Percentiles rank a stretch among this genome's conserved stretches.
phyloP scores from a whole-genome alignment of 2,329 filamentous ascomycete genomes.

The Fusarium solani-melongenae region DNA sequence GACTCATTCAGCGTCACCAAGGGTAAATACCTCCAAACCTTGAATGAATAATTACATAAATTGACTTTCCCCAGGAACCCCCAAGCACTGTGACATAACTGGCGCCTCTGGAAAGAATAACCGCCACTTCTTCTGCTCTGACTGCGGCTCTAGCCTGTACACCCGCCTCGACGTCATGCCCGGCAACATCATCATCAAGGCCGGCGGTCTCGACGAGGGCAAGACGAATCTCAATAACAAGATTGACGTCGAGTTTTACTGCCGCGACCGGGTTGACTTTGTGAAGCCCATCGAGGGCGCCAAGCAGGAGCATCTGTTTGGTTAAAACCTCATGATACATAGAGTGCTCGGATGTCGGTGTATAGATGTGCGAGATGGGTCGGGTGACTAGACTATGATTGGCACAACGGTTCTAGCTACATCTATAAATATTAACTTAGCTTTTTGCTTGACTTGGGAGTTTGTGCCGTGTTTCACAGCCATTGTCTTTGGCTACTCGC shows the following conservation, averaged over 20 bases:
- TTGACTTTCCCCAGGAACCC: constrained; percentile 50
- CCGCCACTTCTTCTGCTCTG: constrained; percentile 58
- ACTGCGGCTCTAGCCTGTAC: constrained; percentile 62
- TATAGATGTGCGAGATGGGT: background rate
- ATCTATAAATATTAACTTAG: background rate
- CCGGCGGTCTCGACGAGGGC: constrained; percentile 61
- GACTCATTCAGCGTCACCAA: constrained; percentile 60
- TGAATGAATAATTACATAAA: background rate
- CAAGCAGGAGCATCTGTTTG: constrained; percentile 56
- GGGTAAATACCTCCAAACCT: constrained; percentile 45
- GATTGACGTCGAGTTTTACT: constrained; percentile 64
- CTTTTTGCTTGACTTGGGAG: background rate
- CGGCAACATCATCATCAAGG: constrained; percentile 58
- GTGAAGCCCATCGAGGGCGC: constrained; percentile 55
- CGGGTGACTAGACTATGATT: background rate
- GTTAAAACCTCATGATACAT: constrained; percentile 8
- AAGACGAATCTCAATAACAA: constrained; percentile 55
- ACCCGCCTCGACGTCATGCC: constrained; percentile 64
- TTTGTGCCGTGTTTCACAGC: background rate
- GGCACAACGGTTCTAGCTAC: background rate
- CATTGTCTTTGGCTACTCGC: background rate
- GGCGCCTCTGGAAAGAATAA: constrained; percentile 65
- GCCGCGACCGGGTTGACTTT: constrained; percentile 60
- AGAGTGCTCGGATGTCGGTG: background rate
- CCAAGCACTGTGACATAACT: constrained; percentile 58